Conservation (phyloP, 2,329 filamentous ascomycete genomes). For the Diaporthe sp. region DNA sequence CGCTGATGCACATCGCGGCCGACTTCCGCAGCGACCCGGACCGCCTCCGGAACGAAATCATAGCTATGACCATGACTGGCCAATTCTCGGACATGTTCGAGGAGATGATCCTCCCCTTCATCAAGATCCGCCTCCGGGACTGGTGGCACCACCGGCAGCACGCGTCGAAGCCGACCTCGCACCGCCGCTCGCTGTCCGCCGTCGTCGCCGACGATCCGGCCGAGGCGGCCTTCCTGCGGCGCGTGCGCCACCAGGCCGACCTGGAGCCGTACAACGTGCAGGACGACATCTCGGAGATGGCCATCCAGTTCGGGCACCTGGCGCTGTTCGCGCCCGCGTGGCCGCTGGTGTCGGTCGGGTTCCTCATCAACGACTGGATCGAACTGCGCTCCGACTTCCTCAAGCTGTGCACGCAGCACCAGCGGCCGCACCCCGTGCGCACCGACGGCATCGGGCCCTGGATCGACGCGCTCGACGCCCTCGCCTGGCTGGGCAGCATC, state of each 20-base stretch:
- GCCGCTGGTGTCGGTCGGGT: constrained; percentile 79
- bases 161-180: neutral
- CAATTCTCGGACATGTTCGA: constrained; percentile 79
- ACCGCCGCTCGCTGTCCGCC: constrained; percentile 51
- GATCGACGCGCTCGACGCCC: constrained; percentile 75
- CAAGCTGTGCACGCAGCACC: constrained; percentile 81
- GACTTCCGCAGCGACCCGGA: constrained; percentile 75
- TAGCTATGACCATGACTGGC: constrained; percentile 80
- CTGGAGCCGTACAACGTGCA: constrained; percentile 80
- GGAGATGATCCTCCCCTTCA: constrained; percentile 77
- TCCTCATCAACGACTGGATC: constrained; percentile 82
- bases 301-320: constrained; percentile 80
- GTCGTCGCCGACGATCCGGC: constrained; percentile 67
- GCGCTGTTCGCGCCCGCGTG: constrained; percentile 81
- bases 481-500: constrained; percentile 80
- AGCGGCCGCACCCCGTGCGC: constrained; percentile 76
- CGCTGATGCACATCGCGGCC: constrained; percentile 67
- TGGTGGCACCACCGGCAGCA: constrained; percentile 50
- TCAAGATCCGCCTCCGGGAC: constrained; percentile 70
- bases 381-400: constrained; percentile 82
- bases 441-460: constrained; percentile 82
- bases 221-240: constrained; percentile 69
- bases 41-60: constrained; percentile 78
- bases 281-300: constrained; percentile 79
- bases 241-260: constrained; percentile 75